Conservation (phyloP, 805 yeast genomes). For the Metschnikowia koreensis region DNA sequence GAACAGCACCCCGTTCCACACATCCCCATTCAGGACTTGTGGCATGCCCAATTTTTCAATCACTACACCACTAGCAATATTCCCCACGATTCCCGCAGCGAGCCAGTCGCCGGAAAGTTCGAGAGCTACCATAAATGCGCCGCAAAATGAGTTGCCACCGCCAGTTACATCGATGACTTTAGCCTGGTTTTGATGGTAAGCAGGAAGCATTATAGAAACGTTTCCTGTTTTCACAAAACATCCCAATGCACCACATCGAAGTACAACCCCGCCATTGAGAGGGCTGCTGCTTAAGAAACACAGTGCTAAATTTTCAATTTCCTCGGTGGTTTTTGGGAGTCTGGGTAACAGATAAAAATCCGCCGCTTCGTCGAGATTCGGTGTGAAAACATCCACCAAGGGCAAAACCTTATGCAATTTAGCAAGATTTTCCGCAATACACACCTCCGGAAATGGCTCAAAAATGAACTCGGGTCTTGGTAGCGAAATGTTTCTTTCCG, state of each 20-base stretch:
- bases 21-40: slow-evolving; percentile 25
- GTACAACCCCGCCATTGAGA: slow-evolving; percentile 48
- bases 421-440: slow-evolving; percentile 47
- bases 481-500: not conserved
- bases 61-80: slow-evolving; percentile 75
- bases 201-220: slow-evolving; percentile 54
- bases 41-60: slow-evolving; percentile 84
- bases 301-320: slow-evolving; percentile 33
- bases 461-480: slow-evolving; percentile 53
- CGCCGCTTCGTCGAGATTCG: slow-evolving; percentile 84
- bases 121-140: slow-evolving; percentile 52
- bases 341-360: slow-evolving; percentile 50
- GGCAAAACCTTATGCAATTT: slow-evolving; percentile 37
- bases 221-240: slow-evolving; percentile 45
- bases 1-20: slow-evolving; percentile 62
- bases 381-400: slow-evolving; percentile 63
- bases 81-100: slow-evolving; percentile 64
- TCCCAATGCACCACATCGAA: slow-evolving; percentile 79
- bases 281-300: slow-evolving; percentile 32
- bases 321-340: slow-evolving; percentile 36
- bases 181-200: slow-evolving; percentile 57
- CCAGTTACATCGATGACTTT: slow-evolving; percentile 44
- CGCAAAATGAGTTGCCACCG: slow-evolving; percentile 46
- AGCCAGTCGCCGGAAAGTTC: slow-evolving; percentile 49
- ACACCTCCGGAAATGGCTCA: slow-evolving; percentile 86